phyloP scores from a whole-genome alignment of 352 stramenopile genomes.

The Phytophthora foliorum region DNA sequence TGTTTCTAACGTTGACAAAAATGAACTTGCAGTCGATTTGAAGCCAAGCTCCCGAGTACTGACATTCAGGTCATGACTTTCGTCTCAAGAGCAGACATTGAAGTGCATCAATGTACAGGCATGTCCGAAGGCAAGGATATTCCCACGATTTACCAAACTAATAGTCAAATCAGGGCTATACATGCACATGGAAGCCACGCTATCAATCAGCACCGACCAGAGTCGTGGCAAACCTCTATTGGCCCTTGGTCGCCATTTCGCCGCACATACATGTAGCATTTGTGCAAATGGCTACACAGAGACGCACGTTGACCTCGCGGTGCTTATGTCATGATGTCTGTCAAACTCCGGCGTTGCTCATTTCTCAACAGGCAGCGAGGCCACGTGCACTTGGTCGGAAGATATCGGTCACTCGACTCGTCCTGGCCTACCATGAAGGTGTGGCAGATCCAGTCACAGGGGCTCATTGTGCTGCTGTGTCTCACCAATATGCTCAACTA shows the following conservation, averaged over 20 bases:
- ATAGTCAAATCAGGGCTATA: not conserved
- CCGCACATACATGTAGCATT: not conserved
- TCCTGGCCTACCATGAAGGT: too few species aligned
- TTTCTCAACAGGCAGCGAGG: conserved; percentile 3
- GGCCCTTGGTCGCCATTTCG: conserved; percentile 10
- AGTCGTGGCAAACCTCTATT: conserved; percentile 16
- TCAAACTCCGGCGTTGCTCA: conserved; percentile 11
- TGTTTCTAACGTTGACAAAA: conserved; percentile 11
- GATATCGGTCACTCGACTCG: conserved; percentile 12
- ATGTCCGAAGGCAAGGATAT: not conserved
- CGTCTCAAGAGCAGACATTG: not conserved
- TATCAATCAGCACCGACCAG: conserved; percentile 4
- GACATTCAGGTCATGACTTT: too few species aligned
- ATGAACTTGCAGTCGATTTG: conserved; percentile 13
- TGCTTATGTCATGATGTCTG: not conserved
- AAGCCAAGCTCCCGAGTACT: conserved; percentile 2
- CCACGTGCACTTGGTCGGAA: not conserved
- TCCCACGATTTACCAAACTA: not conserved
- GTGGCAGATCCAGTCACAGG: too few species aligned
- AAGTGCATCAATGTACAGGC: not conserved
- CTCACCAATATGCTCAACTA: conserved; percentile 94
- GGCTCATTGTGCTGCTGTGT: conserved; percentile 77
- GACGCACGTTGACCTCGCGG: too few species aligned
- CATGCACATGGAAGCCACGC: conserved; percentile 7
- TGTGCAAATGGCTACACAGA: conserved; percentile 11